These are phyloP conservation scores for Rhexocercosporidium sp. DNA, from an alignment of 2,329 filamentous ascomycete genomes.

Conservation along the genomic window DNA sequence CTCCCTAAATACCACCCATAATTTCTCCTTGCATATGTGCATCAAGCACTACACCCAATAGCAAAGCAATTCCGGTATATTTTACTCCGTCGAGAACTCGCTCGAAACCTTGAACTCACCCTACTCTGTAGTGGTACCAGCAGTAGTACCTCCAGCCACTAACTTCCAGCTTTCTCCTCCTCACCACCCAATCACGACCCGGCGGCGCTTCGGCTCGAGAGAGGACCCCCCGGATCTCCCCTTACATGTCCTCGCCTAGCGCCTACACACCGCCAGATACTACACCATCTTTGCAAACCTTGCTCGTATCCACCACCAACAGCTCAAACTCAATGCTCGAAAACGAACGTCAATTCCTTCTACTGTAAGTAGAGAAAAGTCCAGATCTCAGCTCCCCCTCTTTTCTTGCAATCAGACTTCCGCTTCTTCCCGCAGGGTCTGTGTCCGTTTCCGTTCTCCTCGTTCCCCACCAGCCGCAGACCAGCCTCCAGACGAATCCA, in stretches of 20 bases:
- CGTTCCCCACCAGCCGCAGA: neutral
- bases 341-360: too few species aligned
- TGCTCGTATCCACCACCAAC: neutral
- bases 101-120: neutral
- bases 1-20: neutral
- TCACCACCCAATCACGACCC: neutral
- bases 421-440: neutral
- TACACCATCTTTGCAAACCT: neutral
- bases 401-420: constrained; percentile 5
- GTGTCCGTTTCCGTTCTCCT: neutral
- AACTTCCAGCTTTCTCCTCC: constrained; percentile 8
- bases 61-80: neutral
- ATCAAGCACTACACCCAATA: neutral
- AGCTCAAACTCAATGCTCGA: constrained; percentile 3
- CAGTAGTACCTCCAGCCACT: neutral
- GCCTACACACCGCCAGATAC: constrained; percentile 4
- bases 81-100: neutral
- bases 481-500: neutral
- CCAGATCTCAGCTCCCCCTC: neutral
- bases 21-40: constrained; percentile 2
- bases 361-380: neutral
- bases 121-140: neutral
- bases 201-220: constrained; percentile 2
- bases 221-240: neutral
- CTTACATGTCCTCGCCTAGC: neutral